Percentiles rank a stretch among this genome's conserved stretches.
These are phyloP conservation scores for Poterioochromonas sp. DNA, from an alignment of 352 stramenopile species.

Conservation along the genomic window DNA sequence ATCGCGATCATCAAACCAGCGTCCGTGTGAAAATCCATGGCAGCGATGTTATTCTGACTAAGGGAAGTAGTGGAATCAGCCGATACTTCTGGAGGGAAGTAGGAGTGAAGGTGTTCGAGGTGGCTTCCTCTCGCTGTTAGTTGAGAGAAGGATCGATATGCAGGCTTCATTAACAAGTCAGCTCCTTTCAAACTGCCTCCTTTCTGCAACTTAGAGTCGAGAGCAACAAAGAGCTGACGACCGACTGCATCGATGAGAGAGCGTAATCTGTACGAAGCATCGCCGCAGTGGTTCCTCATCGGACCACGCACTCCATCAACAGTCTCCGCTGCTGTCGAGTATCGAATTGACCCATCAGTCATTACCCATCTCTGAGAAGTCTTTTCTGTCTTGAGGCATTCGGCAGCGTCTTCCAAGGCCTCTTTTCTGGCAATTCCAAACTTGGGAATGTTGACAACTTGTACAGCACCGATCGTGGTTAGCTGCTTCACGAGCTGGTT, in stretches of 20 bases:
- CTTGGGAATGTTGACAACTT: neutral
- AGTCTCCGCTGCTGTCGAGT: neutral
- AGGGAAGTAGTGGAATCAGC: neutral
- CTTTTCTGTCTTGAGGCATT: neutral
- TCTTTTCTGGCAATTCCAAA: neutral
- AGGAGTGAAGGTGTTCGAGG: conserved; percentile 12
- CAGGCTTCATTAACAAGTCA: neutral
- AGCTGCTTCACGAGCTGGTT: neutral
- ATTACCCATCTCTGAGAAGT: neutral
- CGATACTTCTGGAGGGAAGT: neutral
- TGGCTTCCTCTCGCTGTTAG: neutral
- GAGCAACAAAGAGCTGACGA: neutral
- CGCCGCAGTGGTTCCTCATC: neutral
- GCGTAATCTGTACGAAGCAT: neutral
- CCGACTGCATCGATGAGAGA: neutral
- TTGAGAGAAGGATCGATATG: neutral
- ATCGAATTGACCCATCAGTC: neutral
- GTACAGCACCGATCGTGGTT: neutral
- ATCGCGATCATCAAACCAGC: conserved; percentile 10
- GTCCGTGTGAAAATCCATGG: neutral
- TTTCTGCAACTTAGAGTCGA: neutral
- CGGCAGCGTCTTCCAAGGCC: neutral
- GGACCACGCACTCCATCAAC: neutral
- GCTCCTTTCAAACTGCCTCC: neutral
- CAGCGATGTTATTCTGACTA: neutral